Percentiles rank a stretch among this genome's conserved stretches.
Conservation (phyloP, 208 protist species). For the Plasmodiophora brassicae region DNA sequence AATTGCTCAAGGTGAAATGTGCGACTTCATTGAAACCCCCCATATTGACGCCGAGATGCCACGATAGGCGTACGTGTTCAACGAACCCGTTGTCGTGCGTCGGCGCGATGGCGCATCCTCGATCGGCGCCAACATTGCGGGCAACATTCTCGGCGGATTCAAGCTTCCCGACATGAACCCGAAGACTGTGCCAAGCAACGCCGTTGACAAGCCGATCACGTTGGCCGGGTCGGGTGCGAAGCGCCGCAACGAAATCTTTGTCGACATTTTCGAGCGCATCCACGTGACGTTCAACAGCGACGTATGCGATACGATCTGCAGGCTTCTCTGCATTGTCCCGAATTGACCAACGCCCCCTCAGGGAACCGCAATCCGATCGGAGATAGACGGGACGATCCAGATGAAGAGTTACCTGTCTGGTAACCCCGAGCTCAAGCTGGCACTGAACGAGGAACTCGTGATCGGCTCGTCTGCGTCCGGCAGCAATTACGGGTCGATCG, state of each 20-base stretch:
- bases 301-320: slow-evolving; percentile 15
- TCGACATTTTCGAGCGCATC: slow-evolving; percentile 75
- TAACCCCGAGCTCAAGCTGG: slow-evolving; percentile 70
- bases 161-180: slow-evolving; percentile 38
- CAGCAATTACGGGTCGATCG: slow-evolving; percentile 51
- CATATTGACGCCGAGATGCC: background rate
- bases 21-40: background rate
- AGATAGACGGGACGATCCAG: slow-evolving; percentile 77
- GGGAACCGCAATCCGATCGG: slow-evolving; percentile 58
- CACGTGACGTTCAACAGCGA: slow-evolving; percentile 64
- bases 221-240: background rate
- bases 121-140: slow-evolving; percentile 39
- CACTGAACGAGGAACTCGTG: slow-evolving; percentile 72
- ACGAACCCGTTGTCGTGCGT: slow-evolving; percentile 59
- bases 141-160: slow-evolving; percentile 44
- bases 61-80: slow-evolving; percentile 63
- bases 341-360: background rate
- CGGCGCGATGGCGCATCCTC: slow-evolving; percentile 29
- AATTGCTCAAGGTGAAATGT: slow-evolving; percentile 62
- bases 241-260: slow-evolving; percentile 75
- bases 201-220: slow-evolving; percentile 55
- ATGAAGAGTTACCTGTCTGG: slow-evolving; percentile 81
- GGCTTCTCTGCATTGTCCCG: background rate
- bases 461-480: slow-evolving; percentile 53
- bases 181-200: slow-evolving; percentile 47